Percentiles rank a stretch among this genome's conserved stretches.
phyloP scores from a whole-genome alignment of 2,329 filamentous ascomycete genomes.

The Phaeophleospora eucalypticola region DNA sequence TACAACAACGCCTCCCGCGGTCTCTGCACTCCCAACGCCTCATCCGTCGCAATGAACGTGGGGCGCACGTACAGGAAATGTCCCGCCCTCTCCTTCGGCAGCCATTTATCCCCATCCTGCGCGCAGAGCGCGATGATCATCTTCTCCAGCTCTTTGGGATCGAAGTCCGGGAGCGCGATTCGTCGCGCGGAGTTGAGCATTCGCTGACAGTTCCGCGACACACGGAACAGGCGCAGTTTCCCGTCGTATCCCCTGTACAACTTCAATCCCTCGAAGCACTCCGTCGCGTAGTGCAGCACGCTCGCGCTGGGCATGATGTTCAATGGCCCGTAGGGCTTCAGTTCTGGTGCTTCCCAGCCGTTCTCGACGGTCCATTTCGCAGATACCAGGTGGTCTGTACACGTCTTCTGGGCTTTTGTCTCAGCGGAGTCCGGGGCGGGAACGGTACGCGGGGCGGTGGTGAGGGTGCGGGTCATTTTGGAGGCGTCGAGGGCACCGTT shows the following conservation, averaged over 20 bases:
- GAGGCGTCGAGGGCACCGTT: conserved; percentile 43
- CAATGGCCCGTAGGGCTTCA: conserved; percentile 73
- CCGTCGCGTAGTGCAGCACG: conserved; percentile 81
- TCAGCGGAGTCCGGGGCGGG: conserved; percentile 40
- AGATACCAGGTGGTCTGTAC: conserved; percentile 86
- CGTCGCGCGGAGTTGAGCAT: conserved; percentile 55
- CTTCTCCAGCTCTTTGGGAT: conserved; percentile 66
- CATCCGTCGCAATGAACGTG: conserved; percentile 77
- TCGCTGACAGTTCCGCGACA: conserved; percentile 65
- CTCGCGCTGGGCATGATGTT: conserved; percentile 76
- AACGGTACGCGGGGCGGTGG: conserved; percentile 38
- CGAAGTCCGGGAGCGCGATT: conserved; percentile 71
- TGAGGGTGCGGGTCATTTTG: conserved; percentile 39
- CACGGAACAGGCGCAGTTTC: conserved; percentile 72
- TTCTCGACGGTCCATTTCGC: conserved; percentile 59
- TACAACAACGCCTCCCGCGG: conserved; percentile 85
- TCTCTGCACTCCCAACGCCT: conserved; percentile 73
- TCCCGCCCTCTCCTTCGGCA: conserved; percentile 65
- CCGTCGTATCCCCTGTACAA: conserved; percentile 65
- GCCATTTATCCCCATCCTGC: conserved; percentile 72
- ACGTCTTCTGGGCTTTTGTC: conserved; percentile 39
- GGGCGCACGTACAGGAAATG: conserved; percentile 74
- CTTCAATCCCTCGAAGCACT: conserved; percentile 87
- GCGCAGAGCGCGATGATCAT: conserved; percentile 68
- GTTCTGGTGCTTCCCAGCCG: conserved; percentile 71